Percentiles rank a stretch among this genome's conserved stretches.
phyloP scores from a whole-genome alignment of 441 rosid genomes.

The Aleurites moluccanus region DNA sequence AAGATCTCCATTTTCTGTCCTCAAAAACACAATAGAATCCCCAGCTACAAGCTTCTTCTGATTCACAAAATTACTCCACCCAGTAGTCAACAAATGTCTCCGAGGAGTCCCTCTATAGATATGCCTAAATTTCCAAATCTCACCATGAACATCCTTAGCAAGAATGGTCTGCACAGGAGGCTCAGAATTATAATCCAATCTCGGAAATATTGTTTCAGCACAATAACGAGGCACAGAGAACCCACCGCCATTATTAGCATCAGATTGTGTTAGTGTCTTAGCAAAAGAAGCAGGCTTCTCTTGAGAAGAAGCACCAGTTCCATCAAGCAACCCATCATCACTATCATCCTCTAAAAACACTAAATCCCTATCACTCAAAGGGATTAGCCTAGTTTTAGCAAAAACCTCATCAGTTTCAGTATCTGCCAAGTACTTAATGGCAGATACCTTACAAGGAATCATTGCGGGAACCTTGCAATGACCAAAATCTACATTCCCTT shows the following conservation, averaged over 20 bases:
- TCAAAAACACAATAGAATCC: conserved; percentile 86
- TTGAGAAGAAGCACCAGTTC: conserved; percentile 26
- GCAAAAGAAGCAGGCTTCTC: conserved; percentile 89
- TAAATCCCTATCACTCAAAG: conserved; percentile 36
- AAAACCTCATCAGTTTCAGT: conserved; percentile 87
- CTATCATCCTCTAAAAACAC: conserved; percentile 29
- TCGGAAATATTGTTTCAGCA: conserved; percentile 93
- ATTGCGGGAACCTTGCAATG: conserved; percentile 48
- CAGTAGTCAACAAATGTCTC: conserved; percentile 91
- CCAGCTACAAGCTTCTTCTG: conserved; percentile 98
- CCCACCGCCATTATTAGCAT: conserved; percentile 98
- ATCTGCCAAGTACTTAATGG: conserved; percentile 80
- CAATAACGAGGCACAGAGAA: conserved; percentile 98
- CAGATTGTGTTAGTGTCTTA: conserved; percentile 90
- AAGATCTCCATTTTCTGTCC: conserved; percentile 83
- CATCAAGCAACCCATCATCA: conserved; percentile 33
- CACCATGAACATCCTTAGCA: conserved; percentile 93
- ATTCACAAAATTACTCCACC: conserved; percentile 97
- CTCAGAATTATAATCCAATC: conserved; percentile 75
- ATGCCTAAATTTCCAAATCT: conserved; percentile 93
- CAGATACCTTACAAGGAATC: conserved; percentile 63
- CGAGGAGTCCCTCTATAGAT: conserved; percentile 97
- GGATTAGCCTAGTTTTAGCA: conserved; percentile 62
- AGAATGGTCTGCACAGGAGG: conserved; percentile 98
- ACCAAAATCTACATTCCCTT: conserved; percentile 58